Evolutionary conservation across 139 green algal species (phyloP).

Genomic region (Prasinococcaceae sp.): DNA sequence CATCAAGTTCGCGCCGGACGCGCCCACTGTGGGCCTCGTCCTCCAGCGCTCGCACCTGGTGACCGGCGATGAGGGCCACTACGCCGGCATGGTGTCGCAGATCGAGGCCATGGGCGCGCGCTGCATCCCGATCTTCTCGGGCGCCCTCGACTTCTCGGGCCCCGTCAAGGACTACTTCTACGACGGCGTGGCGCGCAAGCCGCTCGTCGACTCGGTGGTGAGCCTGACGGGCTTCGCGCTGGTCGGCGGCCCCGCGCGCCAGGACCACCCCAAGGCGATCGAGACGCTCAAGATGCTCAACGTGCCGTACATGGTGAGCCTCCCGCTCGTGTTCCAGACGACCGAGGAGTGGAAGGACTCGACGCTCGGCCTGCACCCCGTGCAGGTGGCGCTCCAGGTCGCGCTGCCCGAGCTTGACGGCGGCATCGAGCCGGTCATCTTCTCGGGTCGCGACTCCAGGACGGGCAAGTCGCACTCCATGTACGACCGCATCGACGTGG

Average conservation of each 20-base stretch:
- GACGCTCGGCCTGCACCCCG: conserved; percentile 91
- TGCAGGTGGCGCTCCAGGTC: conserved; percentile 81
- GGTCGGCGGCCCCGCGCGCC: conserved; percentile 79
- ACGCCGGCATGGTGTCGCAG: conserved; percentile 77
- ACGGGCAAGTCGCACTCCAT: conserved; percentile 96
- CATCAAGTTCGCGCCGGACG: conserved; percentile 65
- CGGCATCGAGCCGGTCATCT: conserved; percentile 95
- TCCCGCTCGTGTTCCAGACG: conserved; percentile 98
- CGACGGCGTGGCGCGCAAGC: conserved; percentile 63
- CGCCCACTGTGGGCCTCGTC: conserved; percentile 86
- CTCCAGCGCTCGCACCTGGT: conserved; percentile 95
- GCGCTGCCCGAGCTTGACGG: conserved; percentile 96
- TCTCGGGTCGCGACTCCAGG: conserved; percentile 85
- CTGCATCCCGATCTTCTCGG: conserved; percentile 92
- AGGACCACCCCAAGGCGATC: conserved; percentile 92
- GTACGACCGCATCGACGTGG: conserved; percentile 76
- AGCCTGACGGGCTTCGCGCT: conserved; percentile 93
- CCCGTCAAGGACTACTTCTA: conserved; percentile 98
- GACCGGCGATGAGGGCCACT: conserved; percentile 94
- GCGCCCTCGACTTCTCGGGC: conserved; percentile 87
- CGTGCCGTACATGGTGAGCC: conserved; percentile 91
- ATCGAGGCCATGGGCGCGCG: conserved; percentile 83
- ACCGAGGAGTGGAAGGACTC: conserved; percentile 96
- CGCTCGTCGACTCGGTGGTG: conserved; percentile 79
- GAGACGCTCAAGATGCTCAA: conserved; percentile 85